A percentile compares a stretch with the other conserved stretches of the same genome.
phyloP scores from a whole-genome alignment of 208 protist genomes.

The Naegleria fowleri region DNA sequence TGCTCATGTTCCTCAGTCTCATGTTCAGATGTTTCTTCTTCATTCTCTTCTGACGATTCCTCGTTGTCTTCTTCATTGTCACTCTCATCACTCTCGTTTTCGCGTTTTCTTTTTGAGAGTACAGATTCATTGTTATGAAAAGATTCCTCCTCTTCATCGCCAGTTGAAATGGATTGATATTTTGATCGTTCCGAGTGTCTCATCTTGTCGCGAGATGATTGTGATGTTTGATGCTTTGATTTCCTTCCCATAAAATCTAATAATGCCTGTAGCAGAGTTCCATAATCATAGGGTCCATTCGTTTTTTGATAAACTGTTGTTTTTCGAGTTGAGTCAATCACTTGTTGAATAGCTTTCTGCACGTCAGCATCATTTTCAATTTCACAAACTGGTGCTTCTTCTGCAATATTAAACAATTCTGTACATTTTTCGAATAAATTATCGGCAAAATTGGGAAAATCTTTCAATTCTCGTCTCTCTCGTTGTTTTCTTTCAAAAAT shows the following conservation, averaged over 20 bases:
- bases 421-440: background rate
- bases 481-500: background rate
- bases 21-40: no score
- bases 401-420: background rate
- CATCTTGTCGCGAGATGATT: no score
- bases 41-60: no score
- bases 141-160: background rate
- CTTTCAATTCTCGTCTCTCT: background rate
- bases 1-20: background rate
- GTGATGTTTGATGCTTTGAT: background rate
- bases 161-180: no score
- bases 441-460: background rate
- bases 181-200: no score
- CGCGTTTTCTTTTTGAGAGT: background rate
- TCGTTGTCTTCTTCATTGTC: background rate
- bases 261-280: background rate
- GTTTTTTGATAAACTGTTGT: background rate
- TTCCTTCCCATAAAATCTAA: background rate
- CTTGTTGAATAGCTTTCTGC: background rate
- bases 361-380: background rate
- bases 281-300: background rate
- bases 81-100: background rate
- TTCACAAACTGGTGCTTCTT: background rate
- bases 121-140: background rate
- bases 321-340: background rate